Evolutionary conservation across 208 protist species (phyloP).

Genomic region (Blechomonas ayalai): DNA sequence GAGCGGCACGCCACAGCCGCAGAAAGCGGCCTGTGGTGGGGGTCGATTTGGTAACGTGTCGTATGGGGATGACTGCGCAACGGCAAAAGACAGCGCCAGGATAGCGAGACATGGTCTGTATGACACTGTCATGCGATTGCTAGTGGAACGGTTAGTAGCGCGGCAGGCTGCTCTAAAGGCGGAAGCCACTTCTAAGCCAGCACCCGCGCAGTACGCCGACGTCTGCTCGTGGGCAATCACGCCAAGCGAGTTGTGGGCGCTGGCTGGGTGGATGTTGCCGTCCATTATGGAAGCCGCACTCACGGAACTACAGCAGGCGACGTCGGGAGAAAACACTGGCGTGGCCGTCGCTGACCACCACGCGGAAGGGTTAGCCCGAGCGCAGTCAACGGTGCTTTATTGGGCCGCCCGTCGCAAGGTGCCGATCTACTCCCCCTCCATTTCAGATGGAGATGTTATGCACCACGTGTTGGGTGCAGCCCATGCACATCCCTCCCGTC

Average conservation of each 20-base stretch:
- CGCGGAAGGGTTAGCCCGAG: constrained; percentile 24
- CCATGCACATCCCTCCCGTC: neutral
- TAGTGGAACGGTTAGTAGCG: constrained; percentile 27
- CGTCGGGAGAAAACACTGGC: neutral
- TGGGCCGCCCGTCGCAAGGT: constrained; percentile 74
- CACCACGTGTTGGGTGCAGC: constrained; percentile 35
- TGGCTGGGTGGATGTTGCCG: constrained; percentile 64
- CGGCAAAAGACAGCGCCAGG: constrained; percentile 1
- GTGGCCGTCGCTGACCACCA: constrained; percentile 1
- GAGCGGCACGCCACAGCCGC: neutral
- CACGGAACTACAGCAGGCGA: constrained; percentile 3
- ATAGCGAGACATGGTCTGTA: constrained; percentile 23
- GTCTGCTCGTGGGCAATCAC: constrained; percentile 57
- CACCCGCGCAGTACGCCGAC: constrained; percentile 18
- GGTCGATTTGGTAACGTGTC: constrained; percentile 59
- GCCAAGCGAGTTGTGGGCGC: constrained; percentile 68
- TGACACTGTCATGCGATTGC: constrained; percentile 38
- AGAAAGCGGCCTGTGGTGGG: neutral
- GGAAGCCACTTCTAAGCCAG: constrained; percentile 6
- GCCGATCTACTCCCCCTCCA: constrained; percentile 77
- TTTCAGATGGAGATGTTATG: constrained; percentile 74
- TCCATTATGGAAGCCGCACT: constrained; percentile 44
- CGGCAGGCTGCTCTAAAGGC: constrained; percentile 21
- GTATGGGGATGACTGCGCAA: constrained; percentile 13
- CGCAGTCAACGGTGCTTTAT: constrained; percentile 61